These are phyloP conservation scores for Colletotrichum shisoi DNA, from an alignment of 2,329 filamentous ascomycete species.

Conservation along the genomic window DNA sequence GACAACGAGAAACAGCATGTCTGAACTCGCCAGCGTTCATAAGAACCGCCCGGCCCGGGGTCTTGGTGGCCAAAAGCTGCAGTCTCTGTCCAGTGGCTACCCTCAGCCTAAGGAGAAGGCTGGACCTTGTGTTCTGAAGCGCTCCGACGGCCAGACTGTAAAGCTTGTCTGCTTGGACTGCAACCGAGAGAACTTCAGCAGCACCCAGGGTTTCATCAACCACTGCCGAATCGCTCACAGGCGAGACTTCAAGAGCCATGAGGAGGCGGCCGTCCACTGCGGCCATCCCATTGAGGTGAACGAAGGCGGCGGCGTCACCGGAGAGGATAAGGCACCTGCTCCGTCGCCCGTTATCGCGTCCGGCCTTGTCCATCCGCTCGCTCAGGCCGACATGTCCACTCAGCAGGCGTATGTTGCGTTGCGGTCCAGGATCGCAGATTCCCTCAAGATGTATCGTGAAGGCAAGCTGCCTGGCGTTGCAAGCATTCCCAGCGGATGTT, in stretches of 20 bases:
- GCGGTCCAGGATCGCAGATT: slow-evolving; percentile 62
- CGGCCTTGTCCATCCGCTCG: slow-evolving; percentile 69
- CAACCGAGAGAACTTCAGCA: slow-evolving; percentile 88
- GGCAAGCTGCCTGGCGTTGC: slow-evolving; percentile 61
- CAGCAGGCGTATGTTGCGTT: slow-evolving; percentile 61
- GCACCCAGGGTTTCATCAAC: slow-evolving; percentile 98
- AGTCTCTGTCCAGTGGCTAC: slow-evolving; percentile 74
- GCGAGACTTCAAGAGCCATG: slow-evolving; percentile 93
- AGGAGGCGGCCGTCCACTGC: slow-evolving; percentile 87
- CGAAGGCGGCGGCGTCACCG: slow-evolving; percentile 55
- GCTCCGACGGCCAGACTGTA: slow-evolving; percentile 84
- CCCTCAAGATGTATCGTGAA: slow-evolving; percentile 60
- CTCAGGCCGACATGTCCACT: slow-evolving; percentile 64
- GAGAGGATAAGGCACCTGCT: slow-evolving; percentile 47
- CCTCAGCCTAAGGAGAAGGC: slow-evolving; percentile 79
- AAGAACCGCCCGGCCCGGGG: slow-evolving; percentile 62
- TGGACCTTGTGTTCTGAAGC: slow-evolving; percentile 83
- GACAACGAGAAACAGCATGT: slow-evolving; percentile 77
- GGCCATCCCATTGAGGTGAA: slow-evolving; percentile 81
- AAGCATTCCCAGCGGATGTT: slow-evolving; percentile 52
- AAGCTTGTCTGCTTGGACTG: slow-evolving; percentile 92
- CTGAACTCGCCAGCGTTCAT: slow-evolving; percentile 59
- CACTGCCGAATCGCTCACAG: slow-evolving; percentile 97
- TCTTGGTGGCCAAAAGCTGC: slow-evolving; percentile 67
- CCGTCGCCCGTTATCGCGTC: slow-evolving; percentile 45